A percentile compares a stretch with the other conserved stretches of the same genome.
Conservation (phyloP, 768 basidiomycete genomes). For the Tulasnella calospora region DNA sequence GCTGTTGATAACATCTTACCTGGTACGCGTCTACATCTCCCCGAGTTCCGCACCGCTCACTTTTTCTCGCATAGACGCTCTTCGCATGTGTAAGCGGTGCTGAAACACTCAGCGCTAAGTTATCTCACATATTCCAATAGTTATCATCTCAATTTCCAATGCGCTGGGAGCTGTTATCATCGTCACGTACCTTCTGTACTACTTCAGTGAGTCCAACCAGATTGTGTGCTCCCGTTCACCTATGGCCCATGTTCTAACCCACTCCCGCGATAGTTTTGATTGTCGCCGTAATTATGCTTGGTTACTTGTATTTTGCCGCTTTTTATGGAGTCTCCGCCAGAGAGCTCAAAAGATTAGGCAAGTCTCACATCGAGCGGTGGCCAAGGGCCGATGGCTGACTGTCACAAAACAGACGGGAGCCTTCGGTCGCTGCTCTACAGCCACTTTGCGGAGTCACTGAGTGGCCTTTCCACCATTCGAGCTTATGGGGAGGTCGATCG, state of each 20-base stretch:
- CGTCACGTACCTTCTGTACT: slow-evolving; percentile 55
- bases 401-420: slow-evolving; percentile 50
- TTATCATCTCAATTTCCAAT: slow-evolving; percentile 47
- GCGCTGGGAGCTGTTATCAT: slow-evolving; percentile 52
- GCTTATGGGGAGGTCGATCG: slow-evolving; percentile 61
- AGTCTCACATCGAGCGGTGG: slow-evolving; percentile 8
- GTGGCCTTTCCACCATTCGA: slow-evolving; percentile 64
- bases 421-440: slow-evolving; percentile 70
- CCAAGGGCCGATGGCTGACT: not conserved
- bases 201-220: slow-evolving; percentile 48
- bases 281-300: slow-evolving; percentile 45
- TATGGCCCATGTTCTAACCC: not conserved
- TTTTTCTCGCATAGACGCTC: slow-evolving; percentile 42
- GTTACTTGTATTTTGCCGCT: slow-evolving; percentile 59
- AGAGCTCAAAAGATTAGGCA: slow-evolving; percentile 59
- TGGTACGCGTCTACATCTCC: slow-evolving; percentile 37
- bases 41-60: not conserved
- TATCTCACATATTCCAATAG: slow-evolving; percentile 38
- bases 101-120: not conserved
- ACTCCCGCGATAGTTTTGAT: not conserved
- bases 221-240: not conserved
- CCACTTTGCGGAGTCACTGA: slow-evolving; percentile 71
- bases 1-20: slow-evolving; percentile 59
- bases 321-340: slow-evolving; percentile 70
- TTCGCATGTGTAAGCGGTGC: slow-evolving; percentile 49